Evolutionary conservation across 305 asterid species (phyloP).

Genomic region (Plantago rigida): DNA sequence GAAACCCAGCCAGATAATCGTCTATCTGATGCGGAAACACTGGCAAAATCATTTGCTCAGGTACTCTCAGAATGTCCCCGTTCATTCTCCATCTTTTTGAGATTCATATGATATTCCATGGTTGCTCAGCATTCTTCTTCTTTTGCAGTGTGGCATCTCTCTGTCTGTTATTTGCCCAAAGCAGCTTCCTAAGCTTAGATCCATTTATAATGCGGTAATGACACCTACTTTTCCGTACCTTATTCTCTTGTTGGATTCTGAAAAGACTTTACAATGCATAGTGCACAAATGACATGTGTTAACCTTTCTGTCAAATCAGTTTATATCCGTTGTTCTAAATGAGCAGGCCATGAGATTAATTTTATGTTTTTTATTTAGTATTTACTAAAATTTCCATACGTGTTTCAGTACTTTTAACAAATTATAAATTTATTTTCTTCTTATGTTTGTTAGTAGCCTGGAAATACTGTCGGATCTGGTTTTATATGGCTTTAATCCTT

Average conservation of each 20-base stretch:
- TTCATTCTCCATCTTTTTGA: slow-evolving; percentile 14
- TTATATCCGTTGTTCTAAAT: neutral
- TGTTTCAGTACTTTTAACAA: too few relatives aligned
- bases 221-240: slow-evolving; percentile 22
- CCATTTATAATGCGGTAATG: slow-evolving; percentile 76
- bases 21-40: slow-evolving; percentile 70
- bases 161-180: slow-evolving; percentile 88
- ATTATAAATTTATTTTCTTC: too few relatives aligned
- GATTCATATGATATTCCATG: slow-evolving; percentile 11
- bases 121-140: slow-evolving; percentile 23
- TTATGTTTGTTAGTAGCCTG: too few relatives aligned
- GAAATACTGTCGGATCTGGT: too few relatives aligned
- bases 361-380: neutral
- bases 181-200: slow-evolving; percentile 75
- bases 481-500: too few relatives aligned
- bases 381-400: too few relatives aligned
- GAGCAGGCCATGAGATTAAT: neutral
- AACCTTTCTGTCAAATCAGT: neutral
- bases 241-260: neutral
- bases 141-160: slow-evolving; percentile 76
- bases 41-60: slow-evolving; percentile 83
- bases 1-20: slow-evolving; percentile 55
- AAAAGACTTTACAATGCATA: too few relatives aligned
- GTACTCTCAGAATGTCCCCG: slow-evolving; percentile 29
- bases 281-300: neutral